phyloP scores from a whole-genome alignment of 139 green algal genomes.

The Deuterostichococcus epilithicus region DNA sequence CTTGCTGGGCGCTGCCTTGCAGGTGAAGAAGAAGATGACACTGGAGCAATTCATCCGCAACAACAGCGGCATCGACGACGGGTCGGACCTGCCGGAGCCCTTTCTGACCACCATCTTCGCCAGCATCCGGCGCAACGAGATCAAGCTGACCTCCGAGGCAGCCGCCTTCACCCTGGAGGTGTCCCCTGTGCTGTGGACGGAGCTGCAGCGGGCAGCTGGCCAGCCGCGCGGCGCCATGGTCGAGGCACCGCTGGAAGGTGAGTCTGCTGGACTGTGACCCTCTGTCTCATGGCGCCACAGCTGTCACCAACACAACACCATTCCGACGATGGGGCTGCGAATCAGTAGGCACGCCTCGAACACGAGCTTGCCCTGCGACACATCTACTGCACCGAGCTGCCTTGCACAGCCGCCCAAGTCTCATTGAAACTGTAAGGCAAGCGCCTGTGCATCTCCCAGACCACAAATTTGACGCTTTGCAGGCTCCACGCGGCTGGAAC shows the following conservation, averaged over 20 bases:
- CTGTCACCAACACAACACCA: no score
- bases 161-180: constrained; percentile 20
- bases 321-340: no score
- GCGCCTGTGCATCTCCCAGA: no score
- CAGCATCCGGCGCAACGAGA: constrained; percentile 66
- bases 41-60: constrained; percentile 80
- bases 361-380: no score
- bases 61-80: constrained; percentile 76
- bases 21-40: constrained; percentile 88
- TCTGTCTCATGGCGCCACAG: no score
- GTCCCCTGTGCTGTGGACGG: constrained; percentile 54
- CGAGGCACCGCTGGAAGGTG: neutral
- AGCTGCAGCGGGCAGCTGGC: constrained; percentile 39
- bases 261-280: no score
- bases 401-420: no score
- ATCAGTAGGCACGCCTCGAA: no score
- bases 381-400: no score
- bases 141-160: constrained; percentile 56
- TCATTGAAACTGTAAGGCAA: no score
- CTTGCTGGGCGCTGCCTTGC: neutral
- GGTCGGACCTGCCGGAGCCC: constrained; percentile 57
- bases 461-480: no score
- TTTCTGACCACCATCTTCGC: constrained; percentile 61
- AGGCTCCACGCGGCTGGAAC: constrained; percentile 47
- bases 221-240: constrained; percentile 31